Evolutionary conservation across 768 basidiomycete genomes (phyloP), one percentile per base, ranked within the genome.

Genomic region (Podaxis sp.): DNA sequence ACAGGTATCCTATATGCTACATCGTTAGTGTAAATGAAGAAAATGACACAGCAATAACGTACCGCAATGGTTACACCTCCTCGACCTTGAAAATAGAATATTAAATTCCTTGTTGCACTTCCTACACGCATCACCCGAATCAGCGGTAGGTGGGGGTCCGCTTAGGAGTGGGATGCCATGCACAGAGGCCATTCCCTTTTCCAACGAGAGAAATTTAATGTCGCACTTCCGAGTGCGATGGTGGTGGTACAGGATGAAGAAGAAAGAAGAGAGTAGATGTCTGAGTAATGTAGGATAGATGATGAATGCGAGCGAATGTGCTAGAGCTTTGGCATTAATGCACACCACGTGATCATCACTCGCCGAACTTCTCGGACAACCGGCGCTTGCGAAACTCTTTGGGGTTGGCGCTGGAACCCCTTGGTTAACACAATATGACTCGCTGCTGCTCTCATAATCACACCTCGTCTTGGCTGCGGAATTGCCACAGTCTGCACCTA

Each of bases 31-130:
- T 19, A 17, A 17, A 3, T 17, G 0, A 41, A 6, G 15, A 27
- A 53, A 8, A 38, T 50, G 59, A 40, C 36, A 46, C 25, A 56
- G 37, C 25, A 64, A 7, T 15, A 69, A 65, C 85, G 66, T 69
- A 89, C 90, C 89, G 70, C 90, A 92, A 68, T 92, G 90, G 70
- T 89, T 85, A 71, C 90, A 92, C 64, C 75, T 82, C 66, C 84
- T 82, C 52, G 85, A 80, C 57, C 90, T 77, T 60, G 84, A 76
- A 68, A 92, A 86, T 55, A 91, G 63, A 19, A 88, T 70, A 67
- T 81, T 86, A 70, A 91, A 91, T 69, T 91, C 90, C 71, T 80
- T 91, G 70, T 79, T 83, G 70, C 90, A 92, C 71, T 85, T 91
- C 70, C 88, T 82, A 65, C 90, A 91, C 3, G 77, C 72, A 56